A percentile compares a stretch with the other conserved stretches of the same genome.
These are phyloP conservation scores for Tephrocybe sp. DNA, from an alignment of 768 basidiomycete species.

Conservation along the genomic window DNA sequence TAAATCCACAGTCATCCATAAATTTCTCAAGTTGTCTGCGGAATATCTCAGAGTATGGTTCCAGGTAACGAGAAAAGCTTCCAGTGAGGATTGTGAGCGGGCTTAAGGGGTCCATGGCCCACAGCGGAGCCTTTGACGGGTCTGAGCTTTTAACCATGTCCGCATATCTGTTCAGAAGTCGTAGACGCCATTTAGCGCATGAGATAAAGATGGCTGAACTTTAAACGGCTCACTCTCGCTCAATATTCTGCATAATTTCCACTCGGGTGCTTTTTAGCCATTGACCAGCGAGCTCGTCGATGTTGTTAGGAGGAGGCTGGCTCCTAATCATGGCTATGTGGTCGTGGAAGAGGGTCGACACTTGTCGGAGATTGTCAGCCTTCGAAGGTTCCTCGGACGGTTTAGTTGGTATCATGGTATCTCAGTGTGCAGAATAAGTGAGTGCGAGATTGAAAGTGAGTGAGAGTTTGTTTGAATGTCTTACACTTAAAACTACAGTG, in stretches of 20 bases:
- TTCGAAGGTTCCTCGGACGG: too few relatives aligned
- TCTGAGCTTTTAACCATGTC: neutral
- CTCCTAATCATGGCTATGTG: neutral
- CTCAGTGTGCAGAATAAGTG: too few relatives aligned
- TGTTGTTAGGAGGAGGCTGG: neutral
- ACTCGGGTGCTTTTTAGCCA: neutral
- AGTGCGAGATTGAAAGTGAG: too few relatives aligned
- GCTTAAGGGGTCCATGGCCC: neutral
- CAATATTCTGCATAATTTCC: neutral
- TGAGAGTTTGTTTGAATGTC: too few relatives aligned
- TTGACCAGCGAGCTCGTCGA: neutral
- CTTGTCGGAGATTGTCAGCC: neutral
- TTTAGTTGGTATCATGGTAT: too few relatives aligned
- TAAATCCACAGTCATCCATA: slow-evolving; percentile 1
- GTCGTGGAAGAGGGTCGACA: neutral
- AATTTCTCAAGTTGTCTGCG: neutral
- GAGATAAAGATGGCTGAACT: neutral
- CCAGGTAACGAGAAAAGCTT: neutral
- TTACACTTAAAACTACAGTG: too few relatives aligned
- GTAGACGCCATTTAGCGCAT: neutral
- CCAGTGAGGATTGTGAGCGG: neutral
- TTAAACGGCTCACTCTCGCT: neutral
- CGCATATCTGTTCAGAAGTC: neutral
- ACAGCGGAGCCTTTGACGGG: neutral
- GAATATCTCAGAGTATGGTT: neutral